Conservation (phyloP, 768 basidiomycete genomes). For the Xerocomellus chrysenteron region DNA sequence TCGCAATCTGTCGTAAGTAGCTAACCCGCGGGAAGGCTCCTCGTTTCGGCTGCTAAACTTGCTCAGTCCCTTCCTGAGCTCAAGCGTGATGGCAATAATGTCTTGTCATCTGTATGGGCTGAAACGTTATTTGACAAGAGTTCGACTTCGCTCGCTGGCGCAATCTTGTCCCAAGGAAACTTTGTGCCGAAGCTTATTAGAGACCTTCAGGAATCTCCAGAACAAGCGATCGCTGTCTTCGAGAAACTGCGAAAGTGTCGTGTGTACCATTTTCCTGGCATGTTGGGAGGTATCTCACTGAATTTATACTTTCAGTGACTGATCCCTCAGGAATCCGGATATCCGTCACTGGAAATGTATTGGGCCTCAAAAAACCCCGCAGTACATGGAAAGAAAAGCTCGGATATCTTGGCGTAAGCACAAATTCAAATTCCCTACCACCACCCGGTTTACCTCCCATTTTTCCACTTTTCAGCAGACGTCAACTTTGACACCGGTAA, state of each 20-base stretch:
- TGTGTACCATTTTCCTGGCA: conserved; percentile 38
- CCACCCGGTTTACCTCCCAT: not conserved
- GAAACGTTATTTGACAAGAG: conserved; percentile 64
- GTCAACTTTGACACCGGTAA: conserved; percentile 62
- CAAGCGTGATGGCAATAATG: conserved; percentile 84
- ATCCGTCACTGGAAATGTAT: conserved; percentile 85
- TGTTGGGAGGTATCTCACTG: not conserved
- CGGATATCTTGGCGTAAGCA: conserved; percentile 53
- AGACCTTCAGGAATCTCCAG: conserved; percentile 70
- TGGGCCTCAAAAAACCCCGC: conserved; percentile 67
- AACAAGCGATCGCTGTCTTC: conserved; percentile 68
- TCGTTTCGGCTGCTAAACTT: conserved; percentile 83
- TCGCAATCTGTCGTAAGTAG: not conserved
- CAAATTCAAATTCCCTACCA: conserved; percentile 24
- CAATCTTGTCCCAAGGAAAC: conserved; percentile 72
- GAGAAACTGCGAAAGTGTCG: conserved; percentile 67
- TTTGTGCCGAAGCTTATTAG: conserved; percentile 75
- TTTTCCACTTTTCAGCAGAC: conserved; percentile 35
- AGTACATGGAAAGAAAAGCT: conserved; percentile 77
- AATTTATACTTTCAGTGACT: conserved; percentile 53
- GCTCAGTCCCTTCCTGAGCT: conserved; percentile 87
- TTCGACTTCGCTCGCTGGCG: conserved; percentile 66
- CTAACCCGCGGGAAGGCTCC: conserved; percentile 50
- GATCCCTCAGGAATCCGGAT: conserved; percentile 83
- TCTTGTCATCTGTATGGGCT: conserved; percentile 69